Evolutionary conservation across 768 basidiomycete genomes (phyloP).

Genomic region (Lactifluus rugatus): DNA sequence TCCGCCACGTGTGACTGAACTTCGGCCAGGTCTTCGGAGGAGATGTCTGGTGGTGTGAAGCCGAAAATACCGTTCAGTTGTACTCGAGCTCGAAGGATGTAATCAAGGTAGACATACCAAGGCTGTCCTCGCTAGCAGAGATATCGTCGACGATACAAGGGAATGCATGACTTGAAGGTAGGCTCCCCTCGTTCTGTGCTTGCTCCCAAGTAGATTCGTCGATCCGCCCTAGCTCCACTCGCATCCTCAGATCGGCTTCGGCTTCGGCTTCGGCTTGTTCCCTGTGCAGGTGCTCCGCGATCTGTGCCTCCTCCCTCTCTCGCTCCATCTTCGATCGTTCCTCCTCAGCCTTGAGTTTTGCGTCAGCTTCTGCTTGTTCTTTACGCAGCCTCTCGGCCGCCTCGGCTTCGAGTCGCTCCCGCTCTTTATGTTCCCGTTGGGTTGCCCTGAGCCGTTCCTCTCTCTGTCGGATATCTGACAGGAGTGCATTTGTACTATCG

Average conservation of each 20-base stretch:
- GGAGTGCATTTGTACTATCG: constrained; percentile 1
- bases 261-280: constrained; percentile 18
- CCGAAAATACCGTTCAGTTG: not conserved
- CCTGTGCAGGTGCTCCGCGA: constrained; percentile 17
- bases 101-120: not conserved
- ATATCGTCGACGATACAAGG: not conserved
- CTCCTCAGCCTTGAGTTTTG: constrained; percentile 16
- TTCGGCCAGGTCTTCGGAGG: constrained; percentile 29
- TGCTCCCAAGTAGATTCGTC: not conserved
- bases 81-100: not conserved
- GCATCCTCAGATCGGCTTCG: constrained; percentile 16
- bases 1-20: constrained; percentile 41
- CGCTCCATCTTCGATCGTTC: constrained; percentile 22
- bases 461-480: constrained; percentile 4
- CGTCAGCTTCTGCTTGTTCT: constrained; percentile 16
- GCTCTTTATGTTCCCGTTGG: constrained; percentile 14
- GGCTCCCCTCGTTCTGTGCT: not conserved
- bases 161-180: not conserved
- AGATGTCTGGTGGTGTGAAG: constrained; percentile 1
- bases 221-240: not conserved
- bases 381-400: constrained; percentile 20
- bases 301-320: constrained; percentile 23
- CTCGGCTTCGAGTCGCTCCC: constrained; percentile 23
- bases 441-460: constrained; percentile 14
- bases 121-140: not conserved